These are phyloP conservation scores for Ogataea minuta DNA, from an alignment of 805 yeast species.

Conservation along the genomic window DNA sequence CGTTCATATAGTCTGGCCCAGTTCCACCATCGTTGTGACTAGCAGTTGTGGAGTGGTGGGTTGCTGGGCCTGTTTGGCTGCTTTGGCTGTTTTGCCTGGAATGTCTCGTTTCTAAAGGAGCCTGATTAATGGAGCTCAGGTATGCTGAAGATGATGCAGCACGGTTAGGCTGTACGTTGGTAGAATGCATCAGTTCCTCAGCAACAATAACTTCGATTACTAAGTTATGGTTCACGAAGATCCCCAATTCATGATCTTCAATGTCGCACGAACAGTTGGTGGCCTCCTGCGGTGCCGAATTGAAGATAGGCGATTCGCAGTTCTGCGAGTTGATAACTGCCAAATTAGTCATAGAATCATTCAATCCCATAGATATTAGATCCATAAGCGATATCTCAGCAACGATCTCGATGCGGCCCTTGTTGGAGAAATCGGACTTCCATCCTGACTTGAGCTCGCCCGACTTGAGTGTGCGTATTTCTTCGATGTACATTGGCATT, in stretches of 20 bases:
- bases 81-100: background rate
- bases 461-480: conserved; percentile 64
- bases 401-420: conserved; percentile 77
- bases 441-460: conserved; percentile 91
- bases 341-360: conserved; percentile 29
- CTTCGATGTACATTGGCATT: conserved; percentile 56
- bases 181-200: conserved; percentile 65
- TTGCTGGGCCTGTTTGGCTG: background rate
- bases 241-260: conserved; percentile 76
- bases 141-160: conserved; percentile 18
- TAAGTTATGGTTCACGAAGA: conserved; percentile 71
- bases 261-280: conserved; percentile 75
- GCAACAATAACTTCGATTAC: conserved; percentile 91
- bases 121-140: conserved; percentile 13
- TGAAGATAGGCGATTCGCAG: conserved; percentile 33
- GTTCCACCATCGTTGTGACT: conserved; percentile 29
- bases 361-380: conserved; percentile 50
- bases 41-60: conserved; percentile 9
- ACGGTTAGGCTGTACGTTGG: conserved; percentile 21
- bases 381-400: conserved; percentile 65
- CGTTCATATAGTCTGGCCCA: conserved; percentile 31
- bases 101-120: conserved; percentile 4
- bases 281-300: conserved; percentile 23
- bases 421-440: conserved; percentile 84
- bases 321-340: conserved; percentile 33